These are phyloP conservation scores for Anthoceros angustus DNA, from an alignment of 225 moss, liverwort and hornwort genomes.

Conservation along the genomic window DNA sequence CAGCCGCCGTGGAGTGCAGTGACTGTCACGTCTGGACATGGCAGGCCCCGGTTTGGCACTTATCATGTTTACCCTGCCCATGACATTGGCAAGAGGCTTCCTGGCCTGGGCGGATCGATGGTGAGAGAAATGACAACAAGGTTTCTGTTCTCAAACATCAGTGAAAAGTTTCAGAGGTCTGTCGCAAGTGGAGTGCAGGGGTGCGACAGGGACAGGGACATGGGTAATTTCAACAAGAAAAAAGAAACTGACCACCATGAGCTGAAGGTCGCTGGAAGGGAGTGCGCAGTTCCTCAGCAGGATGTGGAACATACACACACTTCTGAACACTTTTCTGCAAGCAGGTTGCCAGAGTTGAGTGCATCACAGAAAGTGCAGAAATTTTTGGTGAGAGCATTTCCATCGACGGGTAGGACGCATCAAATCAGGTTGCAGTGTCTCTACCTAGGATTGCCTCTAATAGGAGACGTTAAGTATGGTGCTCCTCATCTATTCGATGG, in stretches of 20 bases:
- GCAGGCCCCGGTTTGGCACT: constrained; percentile 79
- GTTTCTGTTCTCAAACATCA: constrained; percentile 29
- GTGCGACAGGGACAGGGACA: background rate
- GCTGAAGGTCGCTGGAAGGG: background rate
- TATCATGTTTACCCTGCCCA: constrained; percentile 72
- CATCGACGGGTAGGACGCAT: constrained; percentile 91
- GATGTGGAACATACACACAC: background rate
- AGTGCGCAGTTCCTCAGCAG: background rate
- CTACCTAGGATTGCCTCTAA: constrained; percentile 58
- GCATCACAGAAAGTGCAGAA: constrained; percentile 12
- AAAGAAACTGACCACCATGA: background rate
- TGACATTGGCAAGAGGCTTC: constrained; percentile 64
- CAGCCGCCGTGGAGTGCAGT: constrained; percentile 35
- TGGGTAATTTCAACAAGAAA: background rate
- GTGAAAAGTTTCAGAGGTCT: background rate
- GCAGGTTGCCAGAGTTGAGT: background rate
- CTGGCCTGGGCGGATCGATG: constrained; percentile 37
- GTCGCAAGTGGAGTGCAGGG: background rate
- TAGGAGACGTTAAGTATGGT: constrained; percentile 84
- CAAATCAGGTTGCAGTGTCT: constrained; percentile 91
- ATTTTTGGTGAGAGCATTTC: constrained; percentile 60
- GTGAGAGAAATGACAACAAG: constrained; percentile 73
- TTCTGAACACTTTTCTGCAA: background rate
- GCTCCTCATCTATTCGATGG: constrained; percentile 54
- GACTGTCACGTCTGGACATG: constrained; percentile 70